These are phyloP conservation scores for Colletotrichum lentis DNA, from an alignment of 2,329 filamentous ascomycete genomes.

Conservation along the genomic window DNA sequence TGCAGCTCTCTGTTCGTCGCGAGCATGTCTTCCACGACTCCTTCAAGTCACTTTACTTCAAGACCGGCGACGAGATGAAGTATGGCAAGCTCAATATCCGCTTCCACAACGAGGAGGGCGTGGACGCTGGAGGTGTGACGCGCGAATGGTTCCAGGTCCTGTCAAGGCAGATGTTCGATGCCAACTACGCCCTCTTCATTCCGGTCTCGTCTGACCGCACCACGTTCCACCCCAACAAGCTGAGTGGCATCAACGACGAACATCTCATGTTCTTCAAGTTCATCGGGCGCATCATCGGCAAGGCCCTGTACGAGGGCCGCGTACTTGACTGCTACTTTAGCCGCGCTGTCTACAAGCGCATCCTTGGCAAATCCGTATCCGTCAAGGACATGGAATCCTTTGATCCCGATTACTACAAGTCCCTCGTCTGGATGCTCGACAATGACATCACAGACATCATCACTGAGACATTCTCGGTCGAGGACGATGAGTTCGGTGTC, in stretches of 20 bases:
- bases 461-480: slow-evolving; percentile 93
- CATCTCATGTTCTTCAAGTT: slow-evolving; percentile 99
- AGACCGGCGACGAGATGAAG: slow-evolving; percentile 96
- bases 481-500: slow-evolving; percentile 93
- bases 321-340: slow-evolving; percentile 99
- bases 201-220: slow-evolving; percentile 97
- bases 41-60: slow-evolving; percentile 98
- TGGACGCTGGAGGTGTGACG: slow-evolving; percentile 96
- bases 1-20: slow-evolving; percentile 89
- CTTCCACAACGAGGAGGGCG: slow-evolving; percentile 96
- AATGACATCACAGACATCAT: slow-evolving; percentile 99
- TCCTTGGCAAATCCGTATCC: slow-evolving; percentile 91
- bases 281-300: slow-evolving; percentile 97
- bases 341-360: slow-evolving; percentile 96
- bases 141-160: slow-evolving; percentile 99
- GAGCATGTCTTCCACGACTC: slow-evolving; percentile 98
- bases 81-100: slow-evolving; percentile 98
- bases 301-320: slow-evolving; percentile 94
- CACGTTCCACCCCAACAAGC: slow-evolving; percentile 96
- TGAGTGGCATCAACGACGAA: slow-evolving; percentile 93
- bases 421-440: slow-evolving; percentile 95
- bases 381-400: slow-evolving; percentile 99
- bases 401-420: slow-evolving; percentile 99
- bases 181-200: slow-evolving; percentile 95
- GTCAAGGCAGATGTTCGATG: slow-evolving; percentile 97